phyloP scores from a whole-genome alignment of 768 basidiomycete species.

The Udeniomyces megalosporus region DNA sequence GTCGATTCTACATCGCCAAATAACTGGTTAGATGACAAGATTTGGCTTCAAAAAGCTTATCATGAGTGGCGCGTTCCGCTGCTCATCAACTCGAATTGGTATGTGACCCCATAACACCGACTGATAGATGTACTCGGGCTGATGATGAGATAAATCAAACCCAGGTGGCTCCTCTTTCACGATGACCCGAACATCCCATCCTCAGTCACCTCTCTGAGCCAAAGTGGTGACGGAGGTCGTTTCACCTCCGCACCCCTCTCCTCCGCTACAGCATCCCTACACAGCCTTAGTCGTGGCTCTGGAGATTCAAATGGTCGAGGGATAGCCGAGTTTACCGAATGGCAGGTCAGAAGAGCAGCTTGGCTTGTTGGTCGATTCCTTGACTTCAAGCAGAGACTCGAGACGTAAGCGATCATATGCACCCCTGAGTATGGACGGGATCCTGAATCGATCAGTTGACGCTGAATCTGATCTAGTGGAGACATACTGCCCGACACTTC shows the following conservation, averaged over 20 bases:
- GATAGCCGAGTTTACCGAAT: constrained; percentile 40
- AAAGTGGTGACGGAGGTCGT: constrained; percentile 12
- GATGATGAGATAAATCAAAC: too few relatives aligned
- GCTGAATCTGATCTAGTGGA: constrained; percentile 35
- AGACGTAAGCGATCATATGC: constrained; percentile 39
- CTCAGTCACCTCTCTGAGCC: constrained; percentile 13
- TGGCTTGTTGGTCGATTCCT: constrained; percentile 60
- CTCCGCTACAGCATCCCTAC: constrained; percentile 12
- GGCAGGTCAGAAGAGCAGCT: constrained; percentile 73
- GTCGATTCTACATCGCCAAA: constrained; percentile 66
- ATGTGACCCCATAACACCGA: not conserved
- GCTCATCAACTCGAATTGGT: constrained; percentile 81
- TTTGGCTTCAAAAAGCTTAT: constrained; percentile 79
- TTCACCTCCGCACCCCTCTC: constrained; percentile 36
- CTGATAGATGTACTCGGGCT: not conserved
- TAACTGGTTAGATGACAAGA: constrained; percentile 89
- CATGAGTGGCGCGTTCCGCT: constrained; percentile 73
- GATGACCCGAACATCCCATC: constrained; percentile 53
- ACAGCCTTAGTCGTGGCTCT: not conserved
- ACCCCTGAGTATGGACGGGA: too few relatives aligned
- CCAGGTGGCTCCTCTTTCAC: constrained; percentile 57
- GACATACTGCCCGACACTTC: constrained; percentile 55
- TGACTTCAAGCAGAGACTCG: constrained; percentile 49
- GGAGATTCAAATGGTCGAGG: not conserved
- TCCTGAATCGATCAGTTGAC: too few relatives aligned